Conservation (phyloP, 129 eudicot genomes). For the Flaveria ramosissima region DNA sequence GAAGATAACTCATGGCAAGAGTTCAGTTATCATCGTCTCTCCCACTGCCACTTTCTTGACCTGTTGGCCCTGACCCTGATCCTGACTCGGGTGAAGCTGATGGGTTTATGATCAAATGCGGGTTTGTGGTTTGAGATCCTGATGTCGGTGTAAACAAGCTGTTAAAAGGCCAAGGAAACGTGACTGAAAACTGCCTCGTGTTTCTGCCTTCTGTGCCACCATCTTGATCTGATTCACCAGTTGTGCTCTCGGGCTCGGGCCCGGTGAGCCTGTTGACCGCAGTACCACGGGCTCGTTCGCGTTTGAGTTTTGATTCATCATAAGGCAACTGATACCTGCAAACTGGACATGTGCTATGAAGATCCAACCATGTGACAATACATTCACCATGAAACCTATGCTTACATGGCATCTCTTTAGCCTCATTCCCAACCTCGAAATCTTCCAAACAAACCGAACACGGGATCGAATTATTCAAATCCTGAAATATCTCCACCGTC, state of each 20-base stretch:
- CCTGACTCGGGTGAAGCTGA: constrained; percentile 28
- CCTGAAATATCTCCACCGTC: constrained; percentile 44
- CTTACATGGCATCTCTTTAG: constrained; percentile 63
- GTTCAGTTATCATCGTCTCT: constrained; percentile 14
- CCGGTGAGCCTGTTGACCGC: constrained; percentile 20
- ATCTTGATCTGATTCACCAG: constrained; percentile 15
- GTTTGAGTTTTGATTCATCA: constrained; percentile 42
- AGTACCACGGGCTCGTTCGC: constrained; percentile 5
- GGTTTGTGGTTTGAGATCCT: constrained; percentile 32
- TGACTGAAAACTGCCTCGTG: constrained; percentile 41
- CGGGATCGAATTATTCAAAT: constrained; percentile 25
- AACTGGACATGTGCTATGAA: constrained; percentile 67
- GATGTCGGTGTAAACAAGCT: constrained; percentile 56
- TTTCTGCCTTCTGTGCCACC: constrained; percentile 33
- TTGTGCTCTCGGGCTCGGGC: constrained; percentile 17
- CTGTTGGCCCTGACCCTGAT: constrained; percentile 34
- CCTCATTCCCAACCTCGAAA: constrained; percentile 48
- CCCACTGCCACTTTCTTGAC: constrained; percentile 20
- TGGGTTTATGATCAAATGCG: constrained; percentile 17
- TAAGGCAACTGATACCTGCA: constrained; percentile 57
- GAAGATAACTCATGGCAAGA: constrained; percentile 14
- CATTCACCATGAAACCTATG: constrained; percentile 56
- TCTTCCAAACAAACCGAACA: constrained; percentile 67
- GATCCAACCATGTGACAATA: constrained; percentile 55
- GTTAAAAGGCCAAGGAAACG: constrained; percentile 70